A percentile compares a stretch with the other conserved stretches of the same genome.
phyloP scores from a whole-genome alignment of 2,329 filamentous ascomycete species.

The Furcasterigmium furcatum region DNA sequence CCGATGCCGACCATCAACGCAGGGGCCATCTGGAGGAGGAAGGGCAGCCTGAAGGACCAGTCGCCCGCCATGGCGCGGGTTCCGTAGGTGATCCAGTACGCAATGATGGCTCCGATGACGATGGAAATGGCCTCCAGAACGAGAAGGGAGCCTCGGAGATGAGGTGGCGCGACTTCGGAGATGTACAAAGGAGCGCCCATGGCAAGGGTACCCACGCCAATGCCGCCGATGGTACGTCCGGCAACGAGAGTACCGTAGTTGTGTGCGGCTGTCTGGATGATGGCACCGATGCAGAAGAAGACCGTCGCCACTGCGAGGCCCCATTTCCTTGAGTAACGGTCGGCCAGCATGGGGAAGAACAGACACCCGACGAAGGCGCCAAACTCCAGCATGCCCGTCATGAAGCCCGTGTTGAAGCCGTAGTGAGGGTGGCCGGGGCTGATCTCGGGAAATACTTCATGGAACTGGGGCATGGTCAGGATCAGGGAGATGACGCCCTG shows the following conservation, averaged over 20 bases:
- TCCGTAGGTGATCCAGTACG: constrained; percentile 38
- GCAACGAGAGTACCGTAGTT: constrained; percentile 34
- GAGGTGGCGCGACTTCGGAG: constrained; percentile 43
- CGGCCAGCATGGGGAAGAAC: constrained; percentile 33
- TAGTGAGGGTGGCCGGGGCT: constrained; percentile 34
- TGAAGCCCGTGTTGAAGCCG: constrained; percentile 48
- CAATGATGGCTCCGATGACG: constrained; percentile 36
- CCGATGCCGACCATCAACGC: constrained; percentile 51
- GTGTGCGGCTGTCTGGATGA: constrained; percentile 38
- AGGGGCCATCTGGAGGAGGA: constrained; percentile 52
- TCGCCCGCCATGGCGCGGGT: constrained; percentile 37
- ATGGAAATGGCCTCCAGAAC: constrained; percentile 39
- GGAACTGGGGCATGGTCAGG: constrained; percentile 41
- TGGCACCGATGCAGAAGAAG: constrained; percentile 36
- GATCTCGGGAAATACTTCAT: constrained; percentile 14
- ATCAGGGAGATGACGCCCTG: constrained; percentile 46
- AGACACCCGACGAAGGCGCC: constrained; percentile 52
- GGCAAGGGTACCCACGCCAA: constrained; percentile 36
- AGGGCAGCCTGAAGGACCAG: constrained; percentile 42
- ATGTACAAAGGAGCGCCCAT: constrained; percentile 40
- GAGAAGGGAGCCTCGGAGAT: constrained; percentile 44
- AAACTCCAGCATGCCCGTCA: constrained; percentile 45
- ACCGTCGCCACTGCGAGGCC: constrained; percentile 30
- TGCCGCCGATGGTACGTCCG: constrained; percentile 35
- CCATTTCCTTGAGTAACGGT: constrained; percentile 27